Conservation (phyloP, 2,329 filamentous ascomycete genomes). For the Fusarium oligoseptatum region DNA sequence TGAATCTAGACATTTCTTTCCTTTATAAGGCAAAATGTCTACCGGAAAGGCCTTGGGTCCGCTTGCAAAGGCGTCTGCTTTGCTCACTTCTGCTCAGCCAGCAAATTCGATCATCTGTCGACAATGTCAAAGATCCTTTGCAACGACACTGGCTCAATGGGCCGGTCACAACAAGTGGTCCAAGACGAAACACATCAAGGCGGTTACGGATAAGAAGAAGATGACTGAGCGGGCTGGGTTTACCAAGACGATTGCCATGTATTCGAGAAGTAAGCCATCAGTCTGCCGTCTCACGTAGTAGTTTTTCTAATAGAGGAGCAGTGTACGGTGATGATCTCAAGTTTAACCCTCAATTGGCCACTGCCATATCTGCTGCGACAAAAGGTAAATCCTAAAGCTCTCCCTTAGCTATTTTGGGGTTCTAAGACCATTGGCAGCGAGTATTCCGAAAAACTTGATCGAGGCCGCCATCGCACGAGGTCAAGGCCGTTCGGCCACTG, state of each 20-base stretch:
- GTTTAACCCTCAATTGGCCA: constrained; percentile 81
- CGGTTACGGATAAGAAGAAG: constrained; percentile 84
- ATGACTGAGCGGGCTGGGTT: constrained; percentile 77
- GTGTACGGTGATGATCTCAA: constrained; percentile 82
- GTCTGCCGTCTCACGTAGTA: not conserved
- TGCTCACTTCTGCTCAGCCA: constrained; percentile 15
- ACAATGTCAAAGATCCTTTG: constrained; percentile 64
- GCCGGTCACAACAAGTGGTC: constrained; percentile 95
- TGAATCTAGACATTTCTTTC: not conserved
- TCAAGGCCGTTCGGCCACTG: constrained; percentile 83
- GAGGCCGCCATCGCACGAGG: constrained; percentile 89
- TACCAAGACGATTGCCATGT: constrained; percentile 79
- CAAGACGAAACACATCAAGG: constrained; percentile 96
- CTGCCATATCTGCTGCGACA: constrained; percentile 81
- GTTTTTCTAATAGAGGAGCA: constrained; percentile 51
- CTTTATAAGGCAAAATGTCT: constrained; percentile 32
- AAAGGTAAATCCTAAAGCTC: constrained; percentile 65
- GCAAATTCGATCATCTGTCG: constrained; percentile 55
- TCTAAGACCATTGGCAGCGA: constrained; percentile 59
- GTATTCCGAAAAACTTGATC: constrained; percentile 86
- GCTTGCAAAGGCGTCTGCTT: constrained; percentile 25
- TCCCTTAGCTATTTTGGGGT: not conserved
- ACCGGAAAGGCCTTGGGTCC: constrained; percentile 23
- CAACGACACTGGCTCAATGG: constrained; percentile 57
- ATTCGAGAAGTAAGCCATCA: constrained; percentile 74